These are phyloP conservation scores for Flaveria floridana DNA, from an alignment of 140 eudicot genomes.

Conservation along the genomic window DNA sequence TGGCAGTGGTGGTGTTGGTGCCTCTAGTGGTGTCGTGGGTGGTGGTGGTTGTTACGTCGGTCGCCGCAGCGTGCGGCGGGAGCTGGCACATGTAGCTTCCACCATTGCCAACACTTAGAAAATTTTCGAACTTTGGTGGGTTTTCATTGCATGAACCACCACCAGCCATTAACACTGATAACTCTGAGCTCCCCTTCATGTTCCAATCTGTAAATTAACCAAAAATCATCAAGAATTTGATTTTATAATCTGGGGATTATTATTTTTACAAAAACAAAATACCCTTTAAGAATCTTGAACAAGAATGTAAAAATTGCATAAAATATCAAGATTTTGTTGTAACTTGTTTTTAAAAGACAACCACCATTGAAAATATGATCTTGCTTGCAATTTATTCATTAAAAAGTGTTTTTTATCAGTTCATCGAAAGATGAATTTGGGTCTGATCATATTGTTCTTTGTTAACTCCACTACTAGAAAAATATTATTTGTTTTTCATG, in stretches of 20 bases:
- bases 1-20: not conserved
- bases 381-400: not conserved
- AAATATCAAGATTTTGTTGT: not conserved
- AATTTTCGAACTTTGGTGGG: conserved; percentile 79
- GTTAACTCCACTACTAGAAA: no score
- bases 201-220: conserved; percentile 56
- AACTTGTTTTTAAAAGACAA: not conserved
- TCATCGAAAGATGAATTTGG: no score
- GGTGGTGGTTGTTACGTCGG: conserved; percentile 22
- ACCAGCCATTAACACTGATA: conserved; percentile 47
- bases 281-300: conserved; percentile 3
- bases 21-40: conserved; percentile 19
- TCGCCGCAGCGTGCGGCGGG: conserved; percentile 25
- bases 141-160: conserved; percentile 47
- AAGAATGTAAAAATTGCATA: not conserved
- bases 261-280: not conserved
- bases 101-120: conserved; percentile 47
- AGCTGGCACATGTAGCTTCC: conserved; percentile 41
- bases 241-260: conserved; percentile 6
- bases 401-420: not conserved
- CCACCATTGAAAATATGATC: not conserved
- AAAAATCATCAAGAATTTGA: not conserved
- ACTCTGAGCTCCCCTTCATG: conserved; percentile 42
- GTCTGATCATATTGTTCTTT: no score
- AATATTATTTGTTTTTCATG: not conserved